Conservation (phyloP, 768 basidiomycete genomes). For the Aureoboletus auriporus region DNA sequence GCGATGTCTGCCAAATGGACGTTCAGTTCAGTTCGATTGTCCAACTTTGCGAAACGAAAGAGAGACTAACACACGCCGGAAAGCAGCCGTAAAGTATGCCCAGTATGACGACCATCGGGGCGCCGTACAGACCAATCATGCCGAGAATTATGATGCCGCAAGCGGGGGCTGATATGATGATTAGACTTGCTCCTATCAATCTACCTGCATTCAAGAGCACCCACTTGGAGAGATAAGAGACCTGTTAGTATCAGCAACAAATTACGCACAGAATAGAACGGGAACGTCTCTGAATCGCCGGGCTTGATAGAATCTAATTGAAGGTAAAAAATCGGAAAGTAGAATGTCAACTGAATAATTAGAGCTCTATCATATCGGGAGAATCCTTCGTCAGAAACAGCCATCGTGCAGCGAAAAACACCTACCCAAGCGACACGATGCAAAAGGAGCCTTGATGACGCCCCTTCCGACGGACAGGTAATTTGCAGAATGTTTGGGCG, state of each 20-base stretch:
- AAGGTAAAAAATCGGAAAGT: constrained; percentile 54
- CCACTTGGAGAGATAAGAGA: constrained; percentile 30
- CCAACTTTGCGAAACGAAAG: not conserved
- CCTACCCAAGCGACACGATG: constrained; percentile 20
- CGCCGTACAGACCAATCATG: constrained; percentile 36
- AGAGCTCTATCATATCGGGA: constrained; percentile 7
- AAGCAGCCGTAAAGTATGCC: constrained; percentile 46
- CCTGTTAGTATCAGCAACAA: not conserved
- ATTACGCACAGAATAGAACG: constrained; percentile 50
- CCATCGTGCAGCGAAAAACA: not conserved
- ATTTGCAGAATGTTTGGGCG: constrained; percentile 15
- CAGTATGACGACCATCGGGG: constrained; percentile 35
- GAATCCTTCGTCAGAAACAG: not conserved
- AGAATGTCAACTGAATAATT: constrained; percentile 36
- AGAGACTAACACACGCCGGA: constrained; percentile 36
- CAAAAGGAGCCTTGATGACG: constrained; percentile 12
- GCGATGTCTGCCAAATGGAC: constrained; percentile 30
- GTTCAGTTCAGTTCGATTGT: not conserved
- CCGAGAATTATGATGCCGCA: constrained; percentile 40
- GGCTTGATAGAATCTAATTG: constrained; percentile 51
- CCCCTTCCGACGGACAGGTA: constrained; percentile 16
- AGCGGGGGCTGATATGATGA: constrained; percentile 31
- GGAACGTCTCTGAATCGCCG: constrained; percentile 40
- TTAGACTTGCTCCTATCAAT: constrained; percentile 44
- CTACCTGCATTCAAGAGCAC: constrained; percentile 50